phyloP scores from a whole-genome alignment of 306 rosid species.

The Carpinus fangiana region DNA sequence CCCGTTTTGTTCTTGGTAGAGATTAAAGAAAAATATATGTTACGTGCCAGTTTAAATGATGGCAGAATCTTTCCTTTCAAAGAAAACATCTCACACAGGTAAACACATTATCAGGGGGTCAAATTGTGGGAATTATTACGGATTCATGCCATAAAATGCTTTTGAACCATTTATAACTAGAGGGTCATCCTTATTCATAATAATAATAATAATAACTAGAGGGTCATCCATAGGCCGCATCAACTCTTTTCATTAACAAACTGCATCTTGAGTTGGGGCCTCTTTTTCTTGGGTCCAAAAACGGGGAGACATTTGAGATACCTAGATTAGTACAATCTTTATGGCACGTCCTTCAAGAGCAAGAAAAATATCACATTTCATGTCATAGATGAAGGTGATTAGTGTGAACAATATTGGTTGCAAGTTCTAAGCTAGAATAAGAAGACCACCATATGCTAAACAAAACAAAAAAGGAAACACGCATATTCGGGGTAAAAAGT shows the following conservation, averaged over 20 bases:
- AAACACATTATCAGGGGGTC: background rate
- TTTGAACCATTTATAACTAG: background rate
- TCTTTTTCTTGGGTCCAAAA: background rate
- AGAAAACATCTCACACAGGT: background rate
- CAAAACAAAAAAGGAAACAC: background rate
- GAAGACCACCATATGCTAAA: background rate
- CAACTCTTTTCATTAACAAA: background rate
- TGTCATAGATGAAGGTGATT: slow-evolving; percentile 10
- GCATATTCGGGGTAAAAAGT: background rate
- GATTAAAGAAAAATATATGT: background rate
- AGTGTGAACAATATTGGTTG: slow-evolving; percentile 8
- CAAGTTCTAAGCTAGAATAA: background rate
- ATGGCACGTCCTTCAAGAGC: background rate
- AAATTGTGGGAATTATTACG: background rate
- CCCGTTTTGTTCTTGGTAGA: background rate
- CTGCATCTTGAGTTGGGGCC: background rate
- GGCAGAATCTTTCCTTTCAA: background rate
- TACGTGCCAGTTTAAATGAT: background rate
- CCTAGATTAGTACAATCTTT: background rate
- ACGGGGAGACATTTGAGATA: background rate
- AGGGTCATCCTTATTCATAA: too few relatives aligned
- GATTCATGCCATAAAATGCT: background rate
- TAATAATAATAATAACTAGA: background rate
- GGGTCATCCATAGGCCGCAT: background rate
- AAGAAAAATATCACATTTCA: slow-evolving; percentile 14